Base-by-base conservation (phyloP, 805 yeast species). In the Metschnikowia picachoensis region DNA sequence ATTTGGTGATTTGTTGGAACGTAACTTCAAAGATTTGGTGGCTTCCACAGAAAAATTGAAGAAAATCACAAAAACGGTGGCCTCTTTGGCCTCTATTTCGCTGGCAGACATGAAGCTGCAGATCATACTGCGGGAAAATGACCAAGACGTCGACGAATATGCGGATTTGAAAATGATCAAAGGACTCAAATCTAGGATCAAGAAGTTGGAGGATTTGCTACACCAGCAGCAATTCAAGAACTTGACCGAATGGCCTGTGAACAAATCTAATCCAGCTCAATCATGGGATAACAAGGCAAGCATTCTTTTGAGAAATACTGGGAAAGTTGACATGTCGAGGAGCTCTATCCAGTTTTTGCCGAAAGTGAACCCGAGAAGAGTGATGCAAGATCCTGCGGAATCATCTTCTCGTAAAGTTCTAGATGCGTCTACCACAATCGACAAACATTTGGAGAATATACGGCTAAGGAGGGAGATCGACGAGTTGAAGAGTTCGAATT, bases 131-230 rank as follows among this genome's bases (percentile, higher is more conserved):
- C 28, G 14, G 13, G 35, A 15, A 17, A 37, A 17, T 28, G 37
- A 17, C 10, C 33, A 15, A 39, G 56, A 46, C 27, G 59, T 50
- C n/a, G 53, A 53, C 3, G 60, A 56, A 11, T 64, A 58, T 32
- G 54, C 44, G 3, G 72, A 71, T 48, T 52, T 68, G 36, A 67
- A 60, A 36, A 57, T 76, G 11, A 67, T 85, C 10, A 74, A 74
- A 51, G 87, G 87, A 0, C 83, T 89, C 52, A 84, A 84, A 60
- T 64, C 78, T 10, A 70, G 96, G 43, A 87, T 92, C 35, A 80
- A 79, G 50, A 85, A 85, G 54, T 73, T 92, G 43, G 97, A 90
- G 55, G 83, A 79, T 44, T 64, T 89, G 33, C 66, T 90, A 13
- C 94, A 89, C 60, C 88, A 86, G 51, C 85, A 81, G 44, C 87